Conservation (phyloP, 768 basidiomycete genomes). For the Trametes gibbosa region DNA sequence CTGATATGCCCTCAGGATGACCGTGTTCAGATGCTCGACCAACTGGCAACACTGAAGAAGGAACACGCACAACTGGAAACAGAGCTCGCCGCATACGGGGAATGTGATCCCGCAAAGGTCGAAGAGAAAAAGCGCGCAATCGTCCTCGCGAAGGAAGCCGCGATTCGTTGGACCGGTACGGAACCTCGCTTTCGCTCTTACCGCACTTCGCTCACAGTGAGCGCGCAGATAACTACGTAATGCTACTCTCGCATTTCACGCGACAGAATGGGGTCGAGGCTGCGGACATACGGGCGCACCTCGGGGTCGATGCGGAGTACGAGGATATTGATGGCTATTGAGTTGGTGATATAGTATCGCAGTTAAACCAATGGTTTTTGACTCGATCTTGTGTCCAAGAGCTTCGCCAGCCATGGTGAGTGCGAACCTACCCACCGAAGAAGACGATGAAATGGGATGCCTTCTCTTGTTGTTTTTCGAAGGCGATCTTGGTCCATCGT, state of each 20-base stretch:
- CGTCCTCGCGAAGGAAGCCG: conserved; percentile 78
- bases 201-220: not conserved
- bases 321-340: conserved; percentile 53
- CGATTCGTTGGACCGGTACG: conserved; percentile 86
- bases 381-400: too few species aligned
- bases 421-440: too few species aligned
- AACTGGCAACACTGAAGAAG: conserved; percentile 47
- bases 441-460: too few species aligned
- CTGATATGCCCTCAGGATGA: conserved; percentile 42
- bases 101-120: conserved; percentile 80
- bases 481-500: too few species aligned
- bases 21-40: conserved; percentile 52
- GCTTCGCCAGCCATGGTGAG: too few species aligned
- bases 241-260: conserved; percentile 63
- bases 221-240: conserved; percentile 63
- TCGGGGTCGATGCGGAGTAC: conserved; percentile 70
- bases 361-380: not conserved
- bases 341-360: not conserved
- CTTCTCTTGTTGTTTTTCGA: too few species aligned
- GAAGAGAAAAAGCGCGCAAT: conserved; percentile 74
- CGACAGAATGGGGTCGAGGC: conserved; percentile 56
- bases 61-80: conserved; percentile 51
- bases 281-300: conserved; percentile 62
- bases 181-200: not conserved
- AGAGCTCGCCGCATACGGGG: conserved; percentile 76